Conservation (phyloP, 495 filamentous ascomycete species). For the Tuber borchii region DNA sequence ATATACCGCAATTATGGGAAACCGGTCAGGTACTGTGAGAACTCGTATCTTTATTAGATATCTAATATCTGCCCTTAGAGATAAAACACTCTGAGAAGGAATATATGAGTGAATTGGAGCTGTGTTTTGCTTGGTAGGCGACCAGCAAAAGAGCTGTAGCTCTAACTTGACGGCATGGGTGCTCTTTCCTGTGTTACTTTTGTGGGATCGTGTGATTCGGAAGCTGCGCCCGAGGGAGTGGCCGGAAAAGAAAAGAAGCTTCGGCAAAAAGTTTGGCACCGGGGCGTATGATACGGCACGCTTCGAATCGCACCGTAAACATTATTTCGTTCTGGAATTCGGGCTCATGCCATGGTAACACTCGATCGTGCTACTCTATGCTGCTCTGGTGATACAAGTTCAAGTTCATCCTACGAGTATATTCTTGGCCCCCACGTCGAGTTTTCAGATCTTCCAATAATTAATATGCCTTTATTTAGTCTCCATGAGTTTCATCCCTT, state of each 20-base stretch:
- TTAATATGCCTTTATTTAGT: background rate
- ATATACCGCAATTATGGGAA: background rate
- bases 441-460: background rate
- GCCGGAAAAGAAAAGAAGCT: background rate
- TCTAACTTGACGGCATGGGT: background rate
- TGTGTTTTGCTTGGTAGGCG: background rate
- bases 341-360: background rate
- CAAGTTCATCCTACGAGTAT: background rate
- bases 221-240: background rate
- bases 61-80: background rate
- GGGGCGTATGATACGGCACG: too few relatives aligned
- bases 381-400: background rate
- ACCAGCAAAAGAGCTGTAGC: background rate
- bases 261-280: background rate
- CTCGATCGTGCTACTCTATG: background rate
- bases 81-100: background rate
- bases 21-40: background rate
- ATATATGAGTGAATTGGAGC: background rate
- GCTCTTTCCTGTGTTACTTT: background rate
- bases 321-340: background rate
- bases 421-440: background rate
- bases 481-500: background rate
- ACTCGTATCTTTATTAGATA: background rate
- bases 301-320: too few relatives aligned
- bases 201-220: background rate